Conservation (phyloP, 495 filamentous ascomycete genomes). For the Sporormia fimetaria region DNA sequence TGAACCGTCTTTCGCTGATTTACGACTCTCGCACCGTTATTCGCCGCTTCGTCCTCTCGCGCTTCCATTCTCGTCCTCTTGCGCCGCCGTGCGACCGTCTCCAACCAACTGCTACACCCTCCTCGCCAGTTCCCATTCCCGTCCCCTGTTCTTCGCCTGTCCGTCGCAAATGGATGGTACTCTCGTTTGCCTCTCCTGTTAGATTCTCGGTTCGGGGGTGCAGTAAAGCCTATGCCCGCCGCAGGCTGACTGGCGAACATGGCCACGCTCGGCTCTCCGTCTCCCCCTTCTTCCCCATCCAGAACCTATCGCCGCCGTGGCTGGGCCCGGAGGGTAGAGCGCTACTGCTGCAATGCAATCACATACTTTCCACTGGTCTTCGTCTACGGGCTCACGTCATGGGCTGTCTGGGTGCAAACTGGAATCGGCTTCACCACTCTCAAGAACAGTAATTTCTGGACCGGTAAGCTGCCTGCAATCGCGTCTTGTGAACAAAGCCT, state of each 20-base stretch:
- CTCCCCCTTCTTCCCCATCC: constrained; percentile 25
- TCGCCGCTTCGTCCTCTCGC: too few species aligned
- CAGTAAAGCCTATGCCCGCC: constrained; percentile 7
- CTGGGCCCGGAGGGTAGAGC: constrained; percentile 70
- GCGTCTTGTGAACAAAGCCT: background rate
- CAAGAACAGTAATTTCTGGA: constrained; percentile 43
- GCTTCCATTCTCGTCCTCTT: too few species aligned
- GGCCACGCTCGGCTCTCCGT: constrained; percentile 25
- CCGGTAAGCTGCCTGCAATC: constrained; percentile 45
- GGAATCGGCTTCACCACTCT: constrained; percentile 53
- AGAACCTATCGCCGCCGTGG: constrained; percentile 34
- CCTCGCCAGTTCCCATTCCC: too few species aligned
- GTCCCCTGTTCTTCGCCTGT: too few species aligned
- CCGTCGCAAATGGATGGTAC: too few species aligned
- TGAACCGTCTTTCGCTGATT: too few species aligned
- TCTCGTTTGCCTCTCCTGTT: background rate
- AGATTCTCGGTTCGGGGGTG: background rate
- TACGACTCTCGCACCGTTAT: too few species aligned
- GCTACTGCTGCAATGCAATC: constrained; percentile 64
- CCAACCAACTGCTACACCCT: too few species aligned
- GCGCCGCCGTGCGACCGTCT: too few species aligned
- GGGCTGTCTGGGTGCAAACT: constrained; percentile 81
- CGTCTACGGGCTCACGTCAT: constrained; percentile 78
- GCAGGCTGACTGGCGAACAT: constrained; percentile 5
- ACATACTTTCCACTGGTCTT: constrained; percentile 85